Conservation (phyloP, 441 rosid species). For the Melastoma candidum region DNA sequence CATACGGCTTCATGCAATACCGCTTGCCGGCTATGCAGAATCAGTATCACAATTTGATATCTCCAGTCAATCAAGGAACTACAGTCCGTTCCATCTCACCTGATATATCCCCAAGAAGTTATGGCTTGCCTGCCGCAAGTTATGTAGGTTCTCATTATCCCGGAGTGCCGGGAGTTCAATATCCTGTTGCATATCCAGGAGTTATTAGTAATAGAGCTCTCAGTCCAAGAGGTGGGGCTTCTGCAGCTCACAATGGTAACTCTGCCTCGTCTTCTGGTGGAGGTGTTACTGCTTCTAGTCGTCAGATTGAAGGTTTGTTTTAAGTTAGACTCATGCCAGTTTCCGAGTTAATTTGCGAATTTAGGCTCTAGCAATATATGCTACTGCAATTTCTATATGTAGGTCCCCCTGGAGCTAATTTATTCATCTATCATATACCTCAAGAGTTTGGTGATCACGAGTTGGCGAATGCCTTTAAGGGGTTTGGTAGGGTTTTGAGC, state of each 20-base stretch:
- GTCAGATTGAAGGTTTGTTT: slow-evolving; percentile 76
- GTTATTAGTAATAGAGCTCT: slow-evolving; percentile 54
- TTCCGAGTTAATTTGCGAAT: slow-evolving; percentile 5
- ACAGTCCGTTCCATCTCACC: slow-evolving; percentile 56
- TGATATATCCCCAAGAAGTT: slow-evolving; percentile 70
- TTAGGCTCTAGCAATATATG: slow-evolving; percentile 9
- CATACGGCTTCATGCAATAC: slow-evolving; percentile 80
- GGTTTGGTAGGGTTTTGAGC: slow-evolving; percentile 79
- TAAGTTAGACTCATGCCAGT: slow-evolving; percentile 1
- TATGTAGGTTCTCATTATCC: slow-evolving; percentile 73
- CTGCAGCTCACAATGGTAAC: slow-evolving; percentile 37
- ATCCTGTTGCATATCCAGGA: slow-evolving; percentile 70
- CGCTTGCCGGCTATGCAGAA: slow-evolving; percentile 81
- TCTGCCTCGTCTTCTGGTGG: slow-evolving; percentile 45
- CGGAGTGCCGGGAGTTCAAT: slow-evolving; percentile 57
- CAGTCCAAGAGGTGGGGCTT: slow-evolving; percentile 42
- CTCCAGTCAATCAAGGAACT: slow-evolving; percentile 66
- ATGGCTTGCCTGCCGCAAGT: slow-evolving; percentile 62
- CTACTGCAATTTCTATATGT: slow-evolving; percentile 13
- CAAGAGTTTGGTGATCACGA: slow-evolving; percentile 92
- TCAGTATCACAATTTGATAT: slow-evolving; percentile 64
- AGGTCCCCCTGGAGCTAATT: slow-evolving; percentile 97
- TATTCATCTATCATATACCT: slow-evolving; percentile 94
- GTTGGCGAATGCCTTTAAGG: slow-evolving; percentile 72
- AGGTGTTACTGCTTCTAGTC: slow-evolving; percentile 32